phyloP scores from a whole-genome alignment of 2,329 filamentous ascomycete species.

The Cryphonectria parasitica region DNA sequence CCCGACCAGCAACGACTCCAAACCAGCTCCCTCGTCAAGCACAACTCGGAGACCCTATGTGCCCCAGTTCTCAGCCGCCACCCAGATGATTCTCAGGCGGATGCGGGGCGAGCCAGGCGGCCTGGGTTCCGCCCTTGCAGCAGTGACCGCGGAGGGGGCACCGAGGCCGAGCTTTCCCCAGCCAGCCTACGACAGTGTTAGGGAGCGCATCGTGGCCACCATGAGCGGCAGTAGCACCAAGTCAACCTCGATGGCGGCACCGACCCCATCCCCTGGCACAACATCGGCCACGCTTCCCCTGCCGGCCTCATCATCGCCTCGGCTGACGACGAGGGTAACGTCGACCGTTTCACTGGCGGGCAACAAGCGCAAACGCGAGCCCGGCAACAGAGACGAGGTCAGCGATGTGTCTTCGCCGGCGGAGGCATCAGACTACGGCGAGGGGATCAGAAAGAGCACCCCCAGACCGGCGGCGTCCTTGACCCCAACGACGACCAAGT shows the following conservation, averaged over 20 bases:
- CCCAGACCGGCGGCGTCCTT: constrained; percentile 40
- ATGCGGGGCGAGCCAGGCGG: constrained; percentile 34
- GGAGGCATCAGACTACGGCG: constrained; percentile 37
- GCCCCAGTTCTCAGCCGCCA: constrained; percentile 28
- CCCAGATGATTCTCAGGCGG: constrained; percentile 33
- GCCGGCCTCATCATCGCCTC: constrained; percentile 22
- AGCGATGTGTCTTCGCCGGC: constrained; percentile 28
- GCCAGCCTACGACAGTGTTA: constrained; percentile 44
- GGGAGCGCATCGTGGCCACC: constrained; percentile 44
- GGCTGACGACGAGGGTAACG: constrained; percentile 4
- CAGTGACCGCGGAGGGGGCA: constrained; percentile 30
- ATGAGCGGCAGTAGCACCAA: constrained; percentile 37
- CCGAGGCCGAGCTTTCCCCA: constrained; percentile 36
- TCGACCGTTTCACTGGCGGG: constrained; percentile 11
- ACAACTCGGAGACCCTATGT: constrained; percentile 61
- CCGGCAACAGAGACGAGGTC: constrained; percentile 27
- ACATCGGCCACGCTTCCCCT: constrained; percentile 20
- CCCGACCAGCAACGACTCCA: constrained; percentile 14
- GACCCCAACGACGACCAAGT: constrained; percentile 71
- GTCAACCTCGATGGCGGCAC: constrained; percentile 40
- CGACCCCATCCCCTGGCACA: constrained; percentile 15
- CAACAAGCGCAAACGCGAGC: constrained; percentile 31
- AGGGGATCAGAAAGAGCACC: constrained; percentile 37
- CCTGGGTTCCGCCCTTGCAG: constrained; percentile 34
- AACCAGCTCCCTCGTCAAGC: constrained; percentile 68